Conservation (phyloP, 1,284 basidiomycete genomes). For the Rhodotorula sp. region DNA sequence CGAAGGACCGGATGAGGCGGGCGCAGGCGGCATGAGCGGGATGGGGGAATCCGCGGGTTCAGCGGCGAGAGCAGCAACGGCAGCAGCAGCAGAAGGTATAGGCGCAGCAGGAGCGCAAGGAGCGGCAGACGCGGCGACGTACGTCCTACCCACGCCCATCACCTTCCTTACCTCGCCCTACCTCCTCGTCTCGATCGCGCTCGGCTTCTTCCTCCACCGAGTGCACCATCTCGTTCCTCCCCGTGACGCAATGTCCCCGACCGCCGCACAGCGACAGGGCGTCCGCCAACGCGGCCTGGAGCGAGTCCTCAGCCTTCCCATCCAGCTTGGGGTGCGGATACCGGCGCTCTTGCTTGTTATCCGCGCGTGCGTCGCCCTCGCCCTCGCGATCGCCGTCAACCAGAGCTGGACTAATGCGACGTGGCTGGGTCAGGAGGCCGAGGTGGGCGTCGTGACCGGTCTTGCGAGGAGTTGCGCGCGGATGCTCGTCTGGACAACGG, state of each 20-base stretch:
- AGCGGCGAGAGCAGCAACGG: no score
- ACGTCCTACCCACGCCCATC: slow-evolving; percentile 18
- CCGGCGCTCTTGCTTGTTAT: slow-evolving; percentile 10
- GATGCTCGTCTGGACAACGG: slow-evolving; percentile 1
- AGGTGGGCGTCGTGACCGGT: no score
- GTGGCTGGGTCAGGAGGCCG: no score
- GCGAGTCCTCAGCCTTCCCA: slow-evolving; percentile 1
- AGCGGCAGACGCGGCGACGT: no score
- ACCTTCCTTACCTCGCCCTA: slow-evolving; percentile 30
- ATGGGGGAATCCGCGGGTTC: no score
- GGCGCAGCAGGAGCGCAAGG: no score
- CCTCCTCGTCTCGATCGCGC: slow-evolving; percentile 23
- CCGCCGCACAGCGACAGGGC: background rate
- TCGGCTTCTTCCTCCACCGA: slow-evolving; percentile 34
- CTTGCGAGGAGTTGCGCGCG: no score
- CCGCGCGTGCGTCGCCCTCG: slow-evolving; percentile 3
- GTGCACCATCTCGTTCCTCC: slow-evolving; percentile 39
- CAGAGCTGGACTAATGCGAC: background rate
- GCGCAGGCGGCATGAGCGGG: no score
- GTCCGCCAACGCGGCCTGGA: background rate
- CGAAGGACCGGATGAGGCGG: no score
- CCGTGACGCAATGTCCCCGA: background rate
- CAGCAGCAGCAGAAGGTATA: no score
- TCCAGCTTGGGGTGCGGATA: slow-evolving; percentile 6
- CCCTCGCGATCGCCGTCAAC: background rate